A percentile compares a stretch with the other conserved stretches of the same genome.
Evolutionary conservation across 2,329 filamentous ascomycete species (phyloP).

Genomic region (Colletotrichum sp.): DNA sequence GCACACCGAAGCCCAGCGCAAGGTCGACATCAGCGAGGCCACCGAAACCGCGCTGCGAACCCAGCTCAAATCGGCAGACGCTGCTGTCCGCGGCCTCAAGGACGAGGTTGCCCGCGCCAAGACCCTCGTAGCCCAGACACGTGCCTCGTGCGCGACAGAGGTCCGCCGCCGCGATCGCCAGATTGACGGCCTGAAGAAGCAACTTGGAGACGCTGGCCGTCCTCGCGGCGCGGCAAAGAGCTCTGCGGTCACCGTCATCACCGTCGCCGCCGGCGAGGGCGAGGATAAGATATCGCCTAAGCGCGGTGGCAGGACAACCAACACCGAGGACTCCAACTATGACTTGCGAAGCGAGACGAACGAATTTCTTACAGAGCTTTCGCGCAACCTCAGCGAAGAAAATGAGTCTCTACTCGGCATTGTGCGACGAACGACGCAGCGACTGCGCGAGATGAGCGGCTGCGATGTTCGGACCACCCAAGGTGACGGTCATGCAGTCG

Average conservation of each 20-base stretch:
- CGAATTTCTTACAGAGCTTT: constrained; percentile 85
- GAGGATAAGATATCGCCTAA: constrained; percentile 47
- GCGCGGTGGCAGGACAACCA: constrained; percentile 23
- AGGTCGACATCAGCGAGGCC: constrained; percentile 65
- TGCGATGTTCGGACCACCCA: constrained; percentile 38
- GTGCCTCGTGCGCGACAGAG: constrained; percentile 87
- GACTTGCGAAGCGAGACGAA: constrained; percentile 87
- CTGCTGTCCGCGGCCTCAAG: constrained; percentile 75
- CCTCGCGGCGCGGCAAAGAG: constrained; percentile 62
- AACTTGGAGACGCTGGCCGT: constrained; percentile 74
- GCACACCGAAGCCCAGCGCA: constrained; percentile 58
- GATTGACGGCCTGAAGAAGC: constrained; percentile 86
- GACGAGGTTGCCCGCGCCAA: constrained; percentile 85
- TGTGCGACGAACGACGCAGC: constrained; percentile 72
- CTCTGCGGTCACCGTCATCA: constrained; percentile 61
- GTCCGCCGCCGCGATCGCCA: constrained; percentile 89
- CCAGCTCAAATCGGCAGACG: constrained; percentile 76
- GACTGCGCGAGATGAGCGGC: constrained; percentile 73
- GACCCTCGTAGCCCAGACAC: constrained; percentile 79
- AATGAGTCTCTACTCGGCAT: constrained; percentile 83
- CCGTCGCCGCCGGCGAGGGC: constrained; percentile 58
- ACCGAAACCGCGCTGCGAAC: constrained; percentile 73
- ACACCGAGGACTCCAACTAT: constrained; percentile 59
- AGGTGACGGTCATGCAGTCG: constrained; percentile 30
- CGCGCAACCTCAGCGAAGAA: constrained; percentile 85